phyloP scores from a whole-genome alignment of 225 moss, liverwort and hornwort species.

The Pseudisothecium myosuroides region DNA sequence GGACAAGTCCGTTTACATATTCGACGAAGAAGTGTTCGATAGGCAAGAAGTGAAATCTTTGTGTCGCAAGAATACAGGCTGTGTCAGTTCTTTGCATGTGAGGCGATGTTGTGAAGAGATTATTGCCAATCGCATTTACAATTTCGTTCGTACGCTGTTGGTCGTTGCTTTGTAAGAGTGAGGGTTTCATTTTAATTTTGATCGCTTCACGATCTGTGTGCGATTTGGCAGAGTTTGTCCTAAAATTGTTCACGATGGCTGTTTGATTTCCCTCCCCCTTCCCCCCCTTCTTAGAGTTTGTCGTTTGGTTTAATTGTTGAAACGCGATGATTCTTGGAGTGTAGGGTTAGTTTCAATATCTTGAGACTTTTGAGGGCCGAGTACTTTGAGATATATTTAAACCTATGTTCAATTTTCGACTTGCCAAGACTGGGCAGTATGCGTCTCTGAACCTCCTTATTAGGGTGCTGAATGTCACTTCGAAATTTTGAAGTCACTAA shows the following conservation, averaged over 20 bases:
- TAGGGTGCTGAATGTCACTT: neutral
- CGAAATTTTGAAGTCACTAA: neutral
- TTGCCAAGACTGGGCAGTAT: neutral
- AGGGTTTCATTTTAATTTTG: neutral
- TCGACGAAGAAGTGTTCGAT: neutral
- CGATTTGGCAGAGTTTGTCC: neutral
- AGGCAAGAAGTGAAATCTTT: neutral
- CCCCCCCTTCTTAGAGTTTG: neutral
- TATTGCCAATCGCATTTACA: neutral
- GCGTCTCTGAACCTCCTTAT: neutral
- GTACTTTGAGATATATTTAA: neutral
- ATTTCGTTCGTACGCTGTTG: neutral
- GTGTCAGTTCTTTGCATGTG: neutral
- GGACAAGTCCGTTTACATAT: neutral
- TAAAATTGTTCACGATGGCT: neutral
- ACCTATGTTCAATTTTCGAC: neutral
- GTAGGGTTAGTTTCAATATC: neutral
- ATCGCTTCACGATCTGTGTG: neutral
- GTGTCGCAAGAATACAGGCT: neutral
- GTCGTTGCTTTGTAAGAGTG: neutral
- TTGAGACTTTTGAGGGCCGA: neutral
- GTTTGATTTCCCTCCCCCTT: neutral
- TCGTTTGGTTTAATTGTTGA: neutral
- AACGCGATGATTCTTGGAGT: neutral
- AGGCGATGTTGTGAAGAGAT: neutral